These are phyloP conservation scores for Thermochaetoides dissita DNA, from an alignment of 2,329 filamentous ascomycete species.

Conservation along the genomic window DNA sequence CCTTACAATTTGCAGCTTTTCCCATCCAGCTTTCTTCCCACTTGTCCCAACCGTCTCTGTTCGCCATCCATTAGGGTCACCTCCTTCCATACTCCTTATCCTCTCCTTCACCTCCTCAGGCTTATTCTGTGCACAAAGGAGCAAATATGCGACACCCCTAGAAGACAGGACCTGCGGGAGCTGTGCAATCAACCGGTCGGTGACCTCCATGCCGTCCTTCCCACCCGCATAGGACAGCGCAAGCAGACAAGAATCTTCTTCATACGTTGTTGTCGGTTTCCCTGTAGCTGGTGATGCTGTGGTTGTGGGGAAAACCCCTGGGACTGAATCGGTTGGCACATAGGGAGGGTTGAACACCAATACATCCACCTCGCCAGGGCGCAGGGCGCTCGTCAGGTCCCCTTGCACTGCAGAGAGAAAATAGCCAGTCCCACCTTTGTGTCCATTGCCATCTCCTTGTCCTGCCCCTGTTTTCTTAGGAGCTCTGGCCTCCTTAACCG, in stretches of 20 bases:
- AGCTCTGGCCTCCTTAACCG: conserved; percentile 14
- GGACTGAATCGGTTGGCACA: conserved; percentile 62
- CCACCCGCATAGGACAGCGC: conserved; percentile 83
- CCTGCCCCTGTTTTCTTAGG: neutral
- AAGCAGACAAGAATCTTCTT: conserved; percentile 70
- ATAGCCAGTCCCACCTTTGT: conserved; percentile 21
- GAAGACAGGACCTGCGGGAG: conserved; percentile 50
- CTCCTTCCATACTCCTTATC: conserved; percentile 13
- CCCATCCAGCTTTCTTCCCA: conserved; percentile 83
- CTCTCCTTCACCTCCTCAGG: conserved; percentile 37
- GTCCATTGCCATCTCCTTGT: conserved; percentile 16
- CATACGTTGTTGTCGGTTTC: conserved; percentile 36
- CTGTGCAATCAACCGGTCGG: conserved; percentile 58
- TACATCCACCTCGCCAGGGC: conserved; percentile 53
- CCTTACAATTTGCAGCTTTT: conserved; percentile 78
- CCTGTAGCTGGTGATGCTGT: conserved; percentile 5
- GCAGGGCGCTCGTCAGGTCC: conserved; percentile 54
- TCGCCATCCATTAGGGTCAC: conserved; percentile 48
- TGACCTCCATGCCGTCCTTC: conserved; percentile 84
- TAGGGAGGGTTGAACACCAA: conserved; percentile 96
- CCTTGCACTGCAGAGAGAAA: conserved; percentile 56
- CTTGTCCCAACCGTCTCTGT: conserved; percentile 62
- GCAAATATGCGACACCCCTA: conserved; percentile 71
- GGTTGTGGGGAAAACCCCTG: conserved; percentile 22
- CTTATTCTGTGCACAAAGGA: conserved; percentile 83